These are phyloP conservation scores for Penicillium sp. DNA, from an alignment of 2,329 filamentous ascomycete genomes.

Conservation along the genomic window DNA sequence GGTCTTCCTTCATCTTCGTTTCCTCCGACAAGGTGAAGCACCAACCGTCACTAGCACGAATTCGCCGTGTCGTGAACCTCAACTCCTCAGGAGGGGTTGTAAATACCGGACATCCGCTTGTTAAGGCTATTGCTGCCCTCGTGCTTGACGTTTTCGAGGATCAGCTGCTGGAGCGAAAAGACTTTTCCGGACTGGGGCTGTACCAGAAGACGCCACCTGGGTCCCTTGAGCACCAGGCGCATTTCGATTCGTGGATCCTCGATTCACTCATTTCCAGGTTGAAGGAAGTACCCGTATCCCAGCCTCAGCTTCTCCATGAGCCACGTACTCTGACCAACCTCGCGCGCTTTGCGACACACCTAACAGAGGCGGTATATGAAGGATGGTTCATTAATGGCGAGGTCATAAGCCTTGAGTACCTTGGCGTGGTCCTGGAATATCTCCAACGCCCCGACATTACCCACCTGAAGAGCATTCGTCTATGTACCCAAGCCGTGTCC, in stretches of 20 bases:
- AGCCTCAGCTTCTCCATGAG: constrained; percentile 74
- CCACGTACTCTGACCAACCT: constrained; percentile 86
- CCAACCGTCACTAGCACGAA: constrained; percentile 62
- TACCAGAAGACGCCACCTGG: constrained; percentile 88
- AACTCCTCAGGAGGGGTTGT: constrained; percentile 54
- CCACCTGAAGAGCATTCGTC: constrained; percentile 80
- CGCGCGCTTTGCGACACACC: constrained; percentile 75
- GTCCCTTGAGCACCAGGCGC: constrained; percentile 91
- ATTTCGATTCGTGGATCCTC: constrained; percentile 89
- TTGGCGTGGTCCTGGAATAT: constrained; percentile 83
- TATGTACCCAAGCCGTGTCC: constrained; percentile 81
- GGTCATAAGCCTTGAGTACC: constrained; percentile 80
- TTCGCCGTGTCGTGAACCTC: constrained; percentile 67
- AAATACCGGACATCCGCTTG: constrained; percentile 66
- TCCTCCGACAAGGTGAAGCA: constrained; percentile 68
- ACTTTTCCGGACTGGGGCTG: constrained; percentile 84
- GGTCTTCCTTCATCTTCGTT: constrained; percentile 89
- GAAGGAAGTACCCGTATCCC: constrained; percentile 68
- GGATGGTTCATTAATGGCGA: constrained; percentile 95
- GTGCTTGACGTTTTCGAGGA: constrained; percentile 81
- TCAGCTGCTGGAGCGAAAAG: constrained; percentile 81
- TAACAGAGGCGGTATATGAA: constrained; percentile 90
- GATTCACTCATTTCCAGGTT: constrained; percentile 73
- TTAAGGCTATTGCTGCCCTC: constrained; percentile 77
- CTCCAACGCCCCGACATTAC: constrained; percentile 83